phyloP scores from a whole-genome alignment of 208 protist species.

The Acanthamoeba lenticulata region DNA sequence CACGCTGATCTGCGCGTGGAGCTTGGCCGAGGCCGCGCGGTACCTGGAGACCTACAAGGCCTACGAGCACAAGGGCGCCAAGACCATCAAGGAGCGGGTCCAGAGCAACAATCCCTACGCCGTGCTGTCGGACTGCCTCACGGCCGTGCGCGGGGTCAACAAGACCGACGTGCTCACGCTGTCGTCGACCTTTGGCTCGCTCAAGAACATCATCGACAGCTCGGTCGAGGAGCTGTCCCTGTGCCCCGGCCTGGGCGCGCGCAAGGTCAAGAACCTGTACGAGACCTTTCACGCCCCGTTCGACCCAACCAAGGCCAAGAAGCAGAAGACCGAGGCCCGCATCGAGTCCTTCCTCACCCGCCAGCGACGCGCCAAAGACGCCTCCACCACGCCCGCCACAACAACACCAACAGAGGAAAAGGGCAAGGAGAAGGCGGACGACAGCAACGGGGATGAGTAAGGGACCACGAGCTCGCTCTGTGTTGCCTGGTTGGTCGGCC shows the following conservation, averaged over 20 bases:
- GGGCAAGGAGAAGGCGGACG: background rate
- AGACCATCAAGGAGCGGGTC: conserved; percentile 70
- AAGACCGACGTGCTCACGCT: conserved; percentile 80
- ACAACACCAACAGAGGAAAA: background rate
- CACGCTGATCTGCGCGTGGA: conserved; percentile 72
- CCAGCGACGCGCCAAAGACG: background rate
- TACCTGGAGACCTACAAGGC: conserved; percentile 83
- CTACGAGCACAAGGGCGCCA: conserved; percentile 81
- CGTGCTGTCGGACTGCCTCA: conserved; percentile 69
- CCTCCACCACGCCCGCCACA: background rate
- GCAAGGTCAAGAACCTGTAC: conserved; percentile 49
- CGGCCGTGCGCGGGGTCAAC: conserved; percentile 71
- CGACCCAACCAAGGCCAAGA: background rate
- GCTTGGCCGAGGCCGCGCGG: conserved; percentile 71
- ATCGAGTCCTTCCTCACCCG: conserved; percentile 29
- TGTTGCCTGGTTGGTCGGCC: background rate
- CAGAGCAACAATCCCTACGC: background rate
- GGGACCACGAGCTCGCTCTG: background rate
- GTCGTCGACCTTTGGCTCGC: conserved; percentile 55
- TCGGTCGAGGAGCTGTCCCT: conserved; percentile 57
- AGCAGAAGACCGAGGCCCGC: conserved; percentile 6
- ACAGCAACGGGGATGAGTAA: background rate
- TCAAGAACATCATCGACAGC: conserved; percentile 38
- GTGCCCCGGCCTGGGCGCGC: conserved; percentile 56
- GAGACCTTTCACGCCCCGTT: conserved; percentile 61